Evolutionary conservation across 2,329 filamentous ascomycete species (phyloP), one percentile per base, ranked within the genome.

Genomic region (Fusarium sp.): DNA sequence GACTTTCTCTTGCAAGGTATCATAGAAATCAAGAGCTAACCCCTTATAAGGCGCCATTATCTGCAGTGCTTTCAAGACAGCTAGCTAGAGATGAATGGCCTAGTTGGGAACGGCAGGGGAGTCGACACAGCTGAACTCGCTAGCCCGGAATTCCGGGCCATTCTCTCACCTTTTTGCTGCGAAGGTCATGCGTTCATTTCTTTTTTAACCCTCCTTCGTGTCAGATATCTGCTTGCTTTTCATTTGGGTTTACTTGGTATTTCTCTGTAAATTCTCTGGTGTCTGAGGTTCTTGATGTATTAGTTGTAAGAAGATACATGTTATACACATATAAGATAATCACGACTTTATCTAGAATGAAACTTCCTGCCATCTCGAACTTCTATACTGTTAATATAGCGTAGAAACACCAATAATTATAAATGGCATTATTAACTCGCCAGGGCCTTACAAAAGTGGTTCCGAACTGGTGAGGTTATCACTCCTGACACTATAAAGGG

Each of bases 341-440:
- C 20, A n/a, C 33, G 11, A 14, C 46, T 49, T 18, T 5, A 22
- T 18, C 10, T 4, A 17, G 45, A 3, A 31, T 31, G 2, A 12
- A 18, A 33, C 1, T 33, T 11, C 15, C 9, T 33, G 2, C 7
- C 1, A 49, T 10, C 8, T 33, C 2, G 20, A 49, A 15, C 17
- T n/a, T 4, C 3, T 5, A 49, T 18, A 31, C 29, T 49, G 3
- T 1, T 22, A 2, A 22, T 0, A 33, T 13, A 4, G 3, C 0
- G 11, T 18, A 33, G 15, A 15, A 13, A 4, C 7, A 9, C 20
- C 4, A 3, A 22, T 18, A 33, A 13, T 13, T 49, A 5, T 9
- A 49, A 22, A 2, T 8, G 7, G 29, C 5, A 22, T 33, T 22
- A 15, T 11, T 2, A 22, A 20, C 22, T 33, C 13, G 2, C 10